These are phyloP conservation scores for Tricholoma saponaceum DNA, from an alignment of 768 basidiomycete genomes.

Conservation along the genomic window DNA sequence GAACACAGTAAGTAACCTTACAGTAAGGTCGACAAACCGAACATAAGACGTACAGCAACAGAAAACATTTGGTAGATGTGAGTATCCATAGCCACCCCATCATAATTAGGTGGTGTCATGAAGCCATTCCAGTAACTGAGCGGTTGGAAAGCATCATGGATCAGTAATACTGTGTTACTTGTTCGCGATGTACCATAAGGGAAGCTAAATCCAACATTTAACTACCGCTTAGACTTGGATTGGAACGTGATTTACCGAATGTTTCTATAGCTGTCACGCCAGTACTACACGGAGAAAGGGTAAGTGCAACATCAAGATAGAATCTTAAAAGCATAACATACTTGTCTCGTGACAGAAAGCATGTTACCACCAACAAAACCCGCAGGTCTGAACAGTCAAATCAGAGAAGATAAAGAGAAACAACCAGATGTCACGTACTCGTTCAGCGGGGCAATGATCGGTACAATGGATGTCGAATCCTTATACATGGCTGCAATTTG, in stretches of 20 bases:
- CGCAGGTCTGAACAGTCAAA: constrained; percentile 50
- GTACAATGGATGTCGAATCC: constrained; percentile 47
- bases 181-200: constrained; percentile 35
- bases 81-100: constrained; percentile 76
- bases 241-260: constrained; percentile 48
- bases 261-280: constrained; percentile 69
- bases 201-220: constrained; percentile 20
- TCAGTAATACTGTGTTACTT: constrained; percentile 62
- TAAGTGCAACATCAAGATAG: constrained; percentile 1
- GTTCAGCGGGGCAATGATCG: constrained; percentile 73
- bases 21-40: neutral
- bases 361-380: constrained; percentile 55
- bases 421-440: constrained; percentile 45
- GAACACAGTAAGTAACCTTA: neutral
- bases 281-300: constrained; percentile 45
- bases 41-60: constrained; percentile 36
- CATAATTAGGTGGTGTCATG: constrained; percentile 43
- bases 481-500: constrained; percentile 57
- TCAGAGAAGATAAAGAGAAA: neutral
- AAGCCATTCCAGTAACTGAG: constrained; percentile 68
- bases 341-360: constrained; percentile 43
- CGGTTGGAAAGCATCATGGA: constrained; percentile 80
- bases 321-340: constrained; percentile 14
- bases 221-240: neutral
- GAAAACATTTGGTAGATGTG: constrained; percentile 79